A percentile compares a stretch with the other conserved stretches of the same genome.
Evolutionary conservation across 2,329 filamentous ascomycete species (phyloP).

Genomic region (Colletotrichum sp.): DNA sequence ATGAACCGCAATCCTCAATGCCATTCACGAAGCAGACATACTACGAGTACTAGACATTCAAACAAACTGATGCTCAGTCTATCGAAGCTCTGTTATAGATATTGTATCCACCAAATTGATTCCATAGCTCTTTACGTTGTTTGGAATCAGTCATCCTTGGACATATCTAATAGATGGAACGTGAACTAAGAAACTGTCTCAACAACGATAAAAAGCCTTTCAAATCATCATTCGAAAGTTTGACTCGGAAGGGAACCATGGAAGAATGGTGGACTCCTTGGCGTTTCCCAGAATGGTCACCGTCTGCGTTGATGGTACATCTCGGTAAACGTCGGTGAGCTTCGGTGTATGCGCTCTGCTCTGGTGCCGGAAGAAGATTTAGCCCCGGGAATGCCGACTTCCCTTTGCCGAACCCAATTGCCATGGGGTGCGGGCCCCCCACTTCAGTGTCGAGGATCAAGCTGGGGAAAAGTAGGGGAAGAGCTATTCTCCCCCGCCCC

Average conservation of each 20-base stretch:
- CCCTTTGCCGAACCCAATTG: constrained; percentile 20
- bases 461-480: constrained; percentile 14
- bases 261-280: neutral
- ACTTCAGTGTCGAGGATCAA: constrained; percentile 13
- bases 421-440: constrained; percentile 14
- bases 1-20: neutral
- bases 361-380: neutral
- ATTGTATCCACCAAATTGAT: too few relatives aligned
- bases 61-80: neutral
- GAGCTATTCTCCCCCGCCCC: constrained; percentile 16
- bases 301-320: neutral
- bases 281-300: neutral
- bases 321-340: neutral
- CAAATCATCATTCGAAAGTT: neutral
- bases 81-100: neutral
- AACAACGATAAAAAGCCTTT: accelerated
- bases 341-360: neutral
- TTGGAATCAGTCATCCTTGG: neutral
- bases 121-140: neutral
- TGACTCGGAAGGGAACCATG: neutral
- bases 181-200: neutral
- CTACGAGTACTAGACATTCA: accelerated
- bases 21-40: neutral
- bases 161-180: neutral
- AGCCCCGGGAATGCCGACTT: constrained; percentile 1